These are phyloP conservation scores for Cercospora sp. DNA, from an alignment of 2,329 filamentous ascomycete genomes.

Conservation along the genomic window DNA sequence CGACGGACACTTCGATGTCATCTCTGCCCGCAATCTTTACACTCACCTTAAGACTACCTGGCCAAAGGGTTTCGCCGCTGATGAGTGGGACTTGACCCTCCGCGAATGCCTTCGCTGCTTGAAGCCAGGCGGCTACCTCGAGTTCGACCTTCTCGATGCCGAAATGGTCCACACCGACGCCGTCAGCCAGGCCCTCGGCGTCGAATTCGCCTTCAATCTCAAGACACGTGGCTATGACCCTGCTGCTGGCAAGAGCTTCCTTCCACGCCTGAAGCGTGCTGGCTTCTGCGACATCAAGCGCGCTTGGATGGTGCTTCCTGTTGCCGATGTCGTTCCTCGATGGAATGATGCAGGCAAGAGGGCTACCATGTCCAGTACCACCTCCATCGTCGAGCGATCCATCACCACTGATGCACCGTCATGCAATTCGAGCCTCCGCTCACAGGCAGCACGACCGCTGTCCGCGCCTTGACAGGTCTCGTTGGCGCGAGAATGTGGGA, in stretches of 20 bases:
- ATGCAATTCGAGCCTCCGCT: constrained; percentile 36
- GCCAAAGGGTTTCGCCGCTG: constrained; percentile 54
- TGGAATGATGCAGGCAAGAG: constrained; percentile 39
- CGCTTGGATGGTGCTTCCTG: constrained; percentile 85
- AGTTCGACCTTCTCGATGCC: constrained; percentile 86
- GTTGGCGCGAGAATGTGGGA: constrained; percentile 92
- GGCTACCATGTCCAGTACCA: constrained; percentile 4
- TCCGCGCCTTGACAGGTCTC: constrained; percentile 67
- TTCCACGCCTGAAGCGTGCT: constrained; percentile 69
- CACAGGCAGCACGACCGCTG: constrained; percentile 40
- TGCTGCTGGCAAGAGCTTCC: constrained; percentile 75
- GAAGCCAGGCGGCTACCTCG: constrained; percentile 89
- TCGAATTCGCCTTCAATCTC: constrained; percentile 89
- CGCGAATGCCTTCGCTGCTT: constrained; percentile 85
- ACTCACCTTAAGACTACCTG: constrained; percentile 70
- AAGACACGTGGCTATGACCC: constrained; percentile 90
- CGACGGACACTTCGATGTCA: constrained; percentile 82
- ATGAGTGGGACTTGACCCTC: constrained; percentile 87
- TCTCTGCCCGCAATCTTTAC: constrained; percentile 86
- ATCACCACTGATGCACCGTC: constrained; percentile 40
- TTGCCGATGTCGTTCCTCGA: constrained; percentile 55
- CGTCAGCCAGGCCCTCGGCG: constrained; percentile 75
- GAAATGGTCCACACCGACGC: constrained; percentile 85
- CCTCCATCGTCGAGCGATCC: constrained; percentile 35
- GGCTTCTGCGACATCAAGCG: constrained; percentile 81